phyloP scores from a whole-genome alignment of 768 basidiomycete species.

The Dioszegia crocea region DNA sequence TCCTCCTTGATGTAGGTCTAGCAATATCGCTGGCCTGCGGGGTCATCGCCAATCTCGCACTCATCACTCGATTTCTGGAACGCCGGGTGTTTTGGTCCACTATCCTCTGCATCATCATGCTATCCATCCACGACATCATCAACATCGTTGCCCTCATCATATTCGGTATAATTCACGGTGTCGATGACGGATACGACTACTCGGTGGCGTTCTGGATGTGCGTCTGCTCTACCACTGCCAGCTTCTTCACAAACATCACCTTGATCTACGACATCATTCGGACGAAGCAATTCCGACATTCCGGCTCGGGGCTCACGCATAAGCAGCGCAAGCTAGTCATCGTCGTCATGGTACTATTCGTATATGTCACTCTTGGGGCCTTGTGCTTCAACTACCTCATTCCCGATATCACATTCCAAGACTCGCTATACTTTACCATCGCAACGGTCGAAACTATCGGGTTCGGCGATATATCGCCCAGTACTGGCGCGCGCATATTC shows the following conservation, averaged over 20 bases:
- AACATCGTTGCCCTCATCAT: slow-evolving; percentile 60
- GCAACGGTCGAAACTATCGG: slow-evolving; percentile 57
- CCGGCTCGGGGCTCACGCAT: slow-evolving; percentile 69
- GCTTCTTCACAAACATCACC: slow-evolving; percentile 64
- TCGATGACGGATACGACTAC: slow-evolving; percentile 66
- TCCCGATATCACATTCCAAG: slow-evolving; percentile 59
- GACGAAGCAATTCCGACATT: slow-evolving; percentile 62
- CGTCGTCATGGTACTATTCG: slow-evolving; percentile 67
- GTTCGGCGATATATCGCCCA: slow-evolving; percentile 53
- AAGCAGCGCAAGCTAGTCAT: slow-evolving; percentile 75
- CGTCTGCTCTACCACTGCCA: slow-evolving; percentile 67
- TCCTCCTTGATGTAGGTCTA: slow-evolving; percentile 61
- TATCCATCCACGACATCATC: slow-evolving; percentile 70
- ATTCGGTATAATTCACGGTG: slow-evolving; percentile 63
- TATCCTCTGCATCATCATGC: slow-evolving; percentile 59
- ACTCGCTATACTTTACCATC: slow-evolving; percentile 62
- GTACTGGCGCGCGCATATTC: slow-evolving; percentile 22
- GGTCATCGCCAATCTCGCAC: slow-evolving; percentile 63
- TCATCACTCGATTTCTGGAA: slow-evolving; percentile 71
- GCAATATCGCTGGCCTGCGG: slow-evolving; percentile 66
- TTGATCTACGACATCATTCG: slow-evolving; percentile 61
- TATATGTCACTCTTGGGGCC: slow-evolving; percentile 70
- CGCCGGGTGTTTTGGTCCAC: slow-evolving; percentile 62
- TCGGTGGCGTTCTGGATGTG: slow-evolving; percentile 63
- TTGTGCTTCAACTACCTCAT: slow-evolving; percentile 58